These are phyloP conservation scores for Inonotus hispidus DNA, from an alignment of 1,284 basidiomycete species.

Conservation along the genomic window DNA sequence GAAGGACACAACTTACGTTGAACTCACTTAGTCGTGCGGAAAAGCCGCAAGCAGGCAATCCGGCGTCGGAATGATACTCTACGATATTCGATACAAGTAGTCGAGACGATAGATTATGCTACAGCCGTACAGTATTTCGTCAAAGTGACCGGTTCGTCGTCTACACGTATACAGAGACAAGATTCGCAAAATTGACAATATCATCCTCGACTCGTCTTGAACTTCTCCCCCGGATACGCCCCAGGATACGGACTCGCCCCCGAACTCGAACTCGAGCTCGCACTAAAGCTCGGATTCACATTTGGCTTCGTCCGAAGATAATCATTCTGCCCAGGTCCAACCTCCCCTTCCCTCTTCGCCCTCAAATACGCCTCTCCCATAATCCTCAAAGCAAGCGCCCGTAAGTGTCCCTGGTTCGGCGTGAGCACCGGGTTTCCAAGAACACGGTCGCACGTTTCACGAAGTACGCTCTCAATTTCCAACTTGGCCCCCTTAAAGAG, in stretches of 20 bases:
- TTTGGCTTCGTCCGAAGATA: conserved; percentile 83
- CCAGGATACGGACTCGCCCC: not conserved
- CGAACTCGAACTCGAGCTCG: not conserved
- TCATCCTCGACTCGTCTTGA: not conserved
- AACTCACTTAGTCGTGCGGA: not conserved
- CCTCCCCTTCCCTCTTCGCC: conserved; percentile 64
- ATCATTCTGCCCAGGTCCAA: conserved; percentile 55
- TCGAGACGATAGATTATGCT: not conserved
- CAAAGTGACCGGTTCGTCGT: not conserved
- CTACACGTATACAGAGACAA: not conserved
- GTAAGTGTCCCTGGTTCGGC: conserved; percentile 60
- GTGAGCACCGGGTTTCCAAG: conserved; percentile 54
- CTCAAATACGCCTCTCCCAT: conserved; percentile 71
- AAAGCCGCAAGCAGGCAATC: not conserved
- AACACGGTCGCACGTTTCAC: conserved; percentile 90
- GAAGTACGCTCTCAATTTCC: conserved; percentile 89
- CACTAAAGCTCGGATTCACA: conserved; percentile 36
- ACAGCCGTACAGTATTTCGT: not conserved
- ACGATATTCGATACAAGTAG: not conserved
- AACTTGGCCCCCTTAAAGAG: conserved; percentile 95
- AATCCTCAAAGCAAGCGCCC: conserved; percentile 80
- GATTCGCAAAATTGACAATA: not conserved
- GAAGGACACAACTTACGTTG: too few relatives aligned
- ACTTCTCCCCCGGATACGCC: not conserved
- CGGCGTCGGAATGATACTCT: not conserved